Evolutionary conservation across 2,329 filamentous ascomycete genomes (phyloP), one percentile per base, ranked within the genome.

Genomic region (Pseudogymnoascus sp.): DNA sequence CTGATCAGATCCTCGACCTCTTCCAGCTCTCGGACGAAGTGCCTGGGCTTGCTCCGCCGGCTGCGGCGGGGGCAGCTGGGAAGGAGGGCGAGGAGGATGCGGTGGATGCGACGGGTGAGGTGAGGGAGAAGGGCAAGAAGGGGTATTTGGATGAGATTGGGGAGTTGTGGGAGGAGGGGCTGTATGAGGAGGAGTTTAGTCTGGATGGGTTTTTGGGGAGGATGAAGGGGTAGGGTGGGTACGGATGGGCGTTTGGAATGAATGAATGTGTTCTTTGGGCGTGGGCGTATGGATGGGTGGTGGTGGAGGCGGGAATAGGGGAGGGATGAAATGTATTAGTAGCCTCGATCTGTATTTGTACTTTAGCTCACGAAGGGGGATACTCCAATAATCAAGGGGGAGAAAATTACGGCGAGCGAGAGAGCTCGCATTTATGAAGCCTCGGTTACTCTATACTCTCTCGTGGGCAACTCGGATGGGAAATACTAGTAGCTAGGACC

Each of bases 141-240:
- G 88, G 92, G 6, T 96, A 93, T 84, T 77, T 97, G 64, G 94
- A 99, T 72, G 94, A 97, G 70, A 76, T 99, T 62, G 93, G 91
- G 62, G 94, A 99, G 74, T 77, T 99, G 30, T 99, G 94, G 93
- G 94, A 99, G 72, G 93, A 97, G 73, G 87, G 87, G 72, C 92
- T 97, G 78, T 99, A 99, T 74, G 91, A 97, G 75, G 94, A 99
- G 77, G 95, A 96, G 74, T 97, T 97, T 73, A 91, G 97, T 73
- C 77, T 99, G 67, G 91, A 96, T 69, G 92, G 90, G 3, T 99
- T 97, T 77, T 81, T 99, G 77, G 92, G 91, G 74, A 95, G 85
- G 67, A 97, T 99, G 90, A 90, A 91, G 71, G 54, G 43, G 7
- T 64, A 62, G 30, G 6, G 20, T 3, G 22, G 22, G 22, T 7